Conservation (phyloP, 306 rosid genomes). For the Corylus avellana region DNA sequence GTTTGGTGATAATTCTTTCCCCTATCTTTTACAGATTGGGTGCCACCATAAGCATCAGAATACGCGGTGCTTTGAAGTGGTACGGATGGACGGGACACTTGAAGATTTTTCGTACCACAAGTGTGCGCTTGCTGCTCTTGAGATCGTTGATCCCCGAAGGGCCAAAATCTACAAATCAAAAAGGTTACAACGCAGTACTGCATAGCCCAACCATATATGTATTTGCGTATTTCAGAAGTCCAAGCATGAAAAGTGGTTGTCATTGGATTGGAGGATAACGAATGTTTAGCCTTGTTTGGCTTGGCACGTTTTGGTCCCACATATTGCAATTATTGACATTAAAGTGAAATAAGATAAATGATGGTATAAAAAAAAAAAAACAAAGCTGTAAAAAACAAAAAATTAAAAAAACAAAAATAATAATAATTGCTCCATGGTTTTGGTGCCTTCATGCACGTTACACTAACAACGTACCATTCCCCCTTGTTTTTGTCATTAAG, state of each 20-base stretch:
- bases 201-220: slow-evolving; percentile 10
- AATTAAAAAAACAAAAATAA: no score
- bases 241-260: slow-evolving; percentile 18
- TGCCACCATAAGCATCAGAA: slow-evolving; percentile 50
- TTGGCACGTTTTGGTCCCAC: no score
- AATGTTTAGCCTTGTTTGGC: no score
- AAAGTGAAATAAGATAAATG: no score
- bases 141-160: slow-evolving; percentile 57
- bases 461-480: no score
- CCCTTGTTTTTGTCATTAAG: no score
- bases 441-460: no score
- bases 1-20: slow-evolving; percentile 11
- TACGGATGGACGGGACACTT: slow-evolving; percentile 61
- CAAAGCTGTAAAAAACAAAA: no score
- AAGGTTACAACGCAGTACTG: slow-evolving; percentile 30
- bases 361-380: no score
- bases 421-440: no score
- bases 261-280: slow-evolving; percentile 13
- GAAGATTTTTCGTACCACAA: slow-evolving; percentile 91
- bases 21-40: slow-evolving; percentile 54
- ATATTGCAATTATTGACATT: no score
- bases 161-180: slow-evolving; percentile 48
- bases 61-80: slow-evolving; percentile 68
- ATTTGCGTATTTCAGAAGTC: no score
- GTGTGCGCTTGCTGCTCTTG: slow-evolving; percentile 69